Percentiles rank a stretch among this genome's conserved stretches.
Evolutionary conservation across 225 moss, liverwort and hornwort genomes (phyloP).

Genomic region (Lunularia cruciata): DNA sequence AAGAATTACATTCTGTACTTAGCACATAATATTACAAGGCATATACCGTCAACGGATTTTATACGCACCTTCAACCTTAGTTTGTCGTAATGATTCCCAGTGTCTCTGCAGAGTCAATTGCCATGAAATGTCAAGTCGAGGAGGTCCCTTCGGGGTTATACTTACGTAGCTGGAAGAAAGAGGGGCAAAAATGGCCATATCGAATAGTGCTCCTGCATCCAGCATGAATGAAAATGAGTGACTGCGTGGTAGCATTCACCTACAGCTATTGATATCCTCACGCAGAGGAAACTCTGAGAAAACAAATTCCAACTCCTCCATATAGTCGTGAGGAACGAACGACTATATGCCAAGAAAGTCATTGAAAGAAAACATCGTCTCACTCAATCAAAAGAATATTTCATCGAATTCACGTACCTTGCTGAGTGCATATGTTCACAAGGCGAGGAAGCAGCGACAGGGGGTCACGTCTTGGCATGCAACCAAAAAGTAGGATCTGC

Average conservation of each 20-base stretch:
- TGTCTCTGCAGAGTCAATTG: slow-evolving; percentile 69
- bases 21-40: no score
- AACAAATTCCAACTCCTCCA: no score
- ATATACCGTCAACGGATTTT: no score
- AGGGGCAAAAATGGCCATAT: slow-evolving; percentile 84
- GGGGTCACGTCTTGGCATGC: slow-evolving; percentile 98
- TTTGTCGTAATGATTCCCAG: slow-evolving; percentile 72
- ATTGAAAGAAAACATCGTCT: background rate
- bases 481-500: slow-evolving; percentile 96
- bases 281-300: no score
- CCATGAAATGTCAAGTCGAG: slow-evolving; percentile 64
- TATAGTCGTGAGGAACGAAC: no score
- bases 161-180: slow-evolving; percentile 60
- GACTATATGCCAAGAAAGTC: no score
- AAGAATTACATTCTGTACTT: no score
- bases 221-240: slow-evolving; percentile 1
- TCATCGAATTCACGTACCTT: slow-evolving; percentile 56
- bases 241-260: no score
- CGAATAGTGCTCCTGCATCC: slow-evolving; percentile 66
- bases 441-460: slow-evolving; percentile 79
- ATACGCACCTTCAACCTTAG: slow-evolving; percentile 53
- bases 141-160: slow-evolving; percentile 29
- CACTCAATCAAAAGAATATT: no score
- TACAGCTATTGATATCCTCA: no score
- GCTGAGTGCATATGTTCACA: slow-evolving; percentile 63